phyloP scores from a whole-genome alignment of 225 moss, liverwort and hornwort species.

The Straminergon stramineum region DNA sequence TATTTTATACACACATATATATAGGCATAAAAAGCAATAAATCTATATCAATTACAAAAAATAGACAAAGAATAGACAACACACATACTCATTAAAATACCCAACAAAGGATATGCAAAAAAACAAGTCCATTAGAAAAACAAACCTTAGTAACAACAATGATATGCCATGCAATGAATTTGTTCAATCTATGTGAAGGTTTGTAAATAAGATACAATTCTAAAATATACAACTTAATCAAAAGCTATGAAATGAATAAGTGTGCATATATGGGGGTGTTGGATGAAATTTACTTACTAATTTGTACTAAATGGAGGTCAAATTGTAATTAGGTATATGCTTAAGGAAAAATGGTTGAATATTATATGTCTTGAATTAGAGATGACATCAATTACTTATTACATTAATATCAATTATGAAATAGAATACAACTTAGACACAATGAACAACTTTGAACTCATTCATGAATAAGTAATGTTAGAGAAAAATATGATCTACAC shows the following conservation, averaged over 20 bases:
- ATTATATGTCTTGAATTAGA: background rate
- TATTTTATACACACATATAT: background rate
- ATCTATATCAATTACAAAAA: background rate
- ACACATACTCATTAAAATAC: background rate
- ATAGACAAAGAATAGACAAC: background rate
- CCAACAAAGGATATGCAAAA: background rate
- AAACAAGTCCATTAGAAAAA: background rate
- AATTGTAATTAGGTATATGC: background rate
- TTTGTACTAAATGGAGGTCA: background rate
- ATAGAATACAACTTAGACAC: background rate
- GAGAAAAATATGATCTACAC: background rate
- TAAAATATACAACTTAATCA: background rate
- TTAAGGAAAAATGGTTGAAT: background rate
- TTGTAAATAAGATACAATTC: background rate
- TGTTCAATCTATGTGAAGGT: background rate
- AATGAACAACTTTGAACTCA: background rate
- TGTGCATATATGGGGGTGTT: background rate
- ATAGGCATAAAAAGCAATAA: background rate
- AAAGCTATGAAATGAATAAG: background rate
- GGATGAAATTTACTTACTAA: background rate
- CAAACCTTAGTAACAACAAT: background rate
- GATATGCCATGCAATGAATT: background rate
- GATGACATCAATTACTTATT: too few relatives aligned
- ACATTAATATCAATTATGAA: background rate
- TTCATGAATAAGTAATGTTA: background rate